Evolutionary conservation across 208 protist genomes (phyloP).

Genomic region (Trypanosoma brucei): DNA sequence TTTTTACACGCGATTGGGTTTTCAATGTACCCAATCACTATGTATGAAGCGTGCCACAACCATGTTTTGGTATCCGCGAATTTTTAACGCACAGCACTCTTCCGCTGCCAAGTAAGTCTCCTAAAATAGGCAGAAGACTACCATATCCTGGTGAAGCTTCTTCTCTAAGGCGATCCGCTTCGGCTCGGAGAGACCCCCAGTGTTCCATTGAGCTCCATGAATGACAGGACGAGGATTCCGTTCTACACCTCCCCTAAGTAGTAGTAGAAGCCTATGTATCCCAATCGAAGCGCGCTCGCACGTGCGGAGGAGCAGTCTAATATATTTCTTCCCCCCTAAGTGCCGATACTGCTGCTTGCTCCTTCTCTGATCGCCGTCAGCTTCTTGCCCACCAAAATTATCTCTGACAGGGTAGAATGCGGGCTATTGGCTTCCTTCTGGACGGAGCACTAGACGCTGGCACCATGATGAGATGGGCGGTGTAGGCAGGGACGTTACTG

Average conservation of each 20-base stretch:
- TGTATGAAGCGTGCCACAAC: constrained; percentile 8
- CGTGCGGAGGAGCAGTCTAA: constrained; percentile 8
- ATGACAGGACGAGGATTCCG: constrained; percentile 1
- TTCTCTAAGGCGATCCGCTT: constrained; percentile 3
- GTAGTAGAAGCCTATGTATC: neutral
- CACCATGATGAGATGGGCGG: too few relatives aligned
- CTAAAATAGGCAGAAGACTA: constrained; percentile 4
- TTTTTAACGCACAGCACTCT: constrained; percentile 9
- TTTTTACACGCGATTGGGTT: too few relatives aligned
- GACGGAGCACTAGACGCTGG: too few relatives aligned
- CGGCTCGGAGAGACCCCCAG: constrained; percentile 9
- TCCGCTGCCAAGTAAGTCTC: neutral
- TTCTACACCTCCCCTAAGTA: constrained; percentile 8
- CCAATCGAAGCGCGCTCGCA: constrained; percentile 6
- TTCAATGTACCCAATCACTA: constrained; percentile 1
- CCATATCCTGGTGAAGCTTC: constrained; percentile 4
- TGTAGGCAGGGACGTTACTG: too few relatives aligned
- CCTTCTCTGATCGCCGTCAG: too few relatives aligned
- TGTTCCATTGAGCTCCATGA: constrained; percentile 9
- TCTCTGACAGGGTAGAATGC: too few relatives aligned
- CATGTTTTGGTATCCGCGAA: constrained; percentile 14
- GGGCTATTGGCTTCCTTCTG: too few relatives aligned
- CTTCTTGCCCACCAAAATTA: too few relatives aligned
- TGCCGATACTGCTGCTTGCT: constrained; percentile 3
- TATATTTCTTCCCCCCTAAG: constrained; percentile 7